A percentile compares a stretch with the other conserved stretches of the same genome.
These are phyloP conservation scores for Pterulicium gracile DNA, from an alignment of 1,284 basidiomycete species.

Conservation along the genomic window DNA sequence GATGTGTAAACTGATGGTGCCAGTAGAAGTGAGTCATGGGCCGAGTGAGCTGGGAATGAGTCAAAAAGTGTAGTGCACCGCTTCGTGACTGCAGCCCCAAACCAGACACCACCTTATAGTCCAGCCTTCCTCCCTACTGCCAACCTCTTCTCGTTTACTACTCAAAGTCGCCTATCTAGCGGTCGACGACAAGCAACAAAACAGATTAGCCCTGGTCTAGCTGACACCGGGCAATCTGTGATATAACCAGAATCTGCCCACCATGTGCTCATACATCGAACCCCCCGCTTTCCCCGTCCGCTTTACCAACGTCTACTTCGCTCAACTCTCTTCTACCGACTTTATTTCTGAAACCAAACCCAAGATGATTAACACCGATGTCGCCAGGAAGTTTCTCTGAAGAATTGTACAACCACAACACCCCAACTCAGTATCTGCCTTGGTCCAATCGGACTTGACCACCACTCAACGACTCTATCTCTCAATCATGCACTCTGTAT, in stretches of 20 bases:
- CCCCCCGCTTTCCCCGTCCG: slow-evolving; percentile 18
- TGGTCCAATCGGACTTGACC: slow-evolving; percentile 16
- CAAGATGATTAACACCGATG: not conserved
- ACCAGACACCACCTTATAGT: not conserved
- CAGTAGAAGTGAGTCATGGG: not conserved
- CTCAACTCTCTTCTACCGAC: slow-evolving; percentile 7
- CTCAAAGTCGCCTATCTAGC: not conserved
- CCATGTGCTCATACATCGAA: slow-evolving; percentile 25
- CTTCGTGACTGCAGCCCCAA: not conserved
- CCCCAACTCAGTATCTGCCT: slow-evolving; percentile 9
- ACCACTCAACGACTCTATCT: slow-evolving; percentile 12
- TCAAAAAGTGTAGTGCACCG: not conserved
- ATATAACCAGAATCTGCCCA: slow-evolving; percentile 12
- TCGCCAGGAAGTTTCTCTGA: not conserved
- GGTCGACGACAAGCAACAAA: not conserved
- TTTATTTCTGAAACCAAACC: not conserved
- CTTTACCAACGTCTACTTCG: slow-evolving; percentile 12
- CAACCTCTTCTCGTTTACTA: not conserved
- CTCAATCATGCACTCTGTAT: slow-evolving; percentile 40
- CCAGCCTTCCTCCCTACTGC: not conserved
- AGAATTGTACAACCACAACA: not conserved
- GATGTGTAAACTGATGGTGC: too few species aligned
- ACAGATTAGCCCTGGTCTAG: not conserved
- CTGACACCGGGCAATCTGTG: not conserved
- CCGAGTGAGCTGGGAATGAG: too few species aligned